A percentile compares a stretch with the other conserved stretches of the same genome.
Conservation (phyloP, 208 protist species). For the Angomonas ambiguus region DNA sequence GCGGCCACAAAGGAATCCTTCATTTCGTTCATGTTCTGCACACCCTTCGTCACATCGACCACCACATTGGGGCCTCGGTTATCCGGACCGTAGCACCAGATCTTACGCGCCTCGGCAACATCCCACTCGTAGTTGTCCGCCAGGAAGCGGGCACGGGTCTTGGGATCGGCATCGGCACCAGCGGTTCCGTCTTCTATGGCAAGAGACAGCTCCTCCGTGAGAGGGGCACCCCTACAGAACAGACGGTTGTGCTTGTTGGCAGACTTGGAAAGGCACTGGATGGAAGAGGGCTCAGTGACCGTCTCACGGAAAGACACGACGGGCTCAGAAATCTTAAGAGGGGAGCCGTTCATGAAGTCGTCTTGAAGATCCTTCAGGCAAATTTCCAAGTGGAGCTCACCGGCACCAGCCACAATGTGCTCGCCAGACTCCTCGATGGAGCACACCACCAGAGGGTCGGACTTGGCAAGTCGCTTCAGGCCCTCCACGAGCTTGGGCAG, state of each 20-base stretch:
- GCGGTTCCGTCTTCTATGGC: conserved; percentile 93
- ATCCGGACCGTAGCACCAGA: conserved; percentile 98
- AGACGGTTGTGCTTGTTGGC: conserved; percentile 99
- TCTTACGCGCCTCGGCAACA: conserved; percentile 92
- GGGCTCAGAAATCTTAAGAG: conserved; percentile 94
- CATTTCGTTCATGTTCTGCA: conserved; percentile 98
- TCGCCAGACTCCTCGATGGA: conserved; percentile 97
- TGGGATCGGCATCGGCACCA: conserved; percentile 87
- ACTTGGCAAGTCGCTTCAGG: conserved; percentile 97
- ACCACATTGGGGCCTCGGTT: conserved; percentile 95
- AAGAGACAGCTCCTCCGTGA: conserved; percentile 92
- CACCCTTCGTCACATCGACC: conserved; percentile 96
- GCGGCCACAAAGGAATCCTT: conserved; percentile 95
- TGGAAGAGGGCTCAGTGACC: conserved; percentile 91
- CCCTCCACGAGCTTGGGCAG: conserved; percentile 98
- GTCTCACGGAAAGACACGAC: conserved; percentile 99
- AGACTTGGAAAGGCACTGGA: conserved; percentile 86
- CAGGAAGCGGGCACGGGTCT: conserved; percentile 87
- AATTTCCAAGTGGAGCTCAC: conserved; percentile 99
- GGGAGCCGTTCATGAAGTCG: conserved; percentile 94
- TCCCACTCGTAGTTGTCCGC: conserved; percentile 92
- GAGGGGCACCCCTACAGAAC: conserved; percentile 91
- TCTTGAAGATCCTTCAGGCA: conserved; percentile 99
- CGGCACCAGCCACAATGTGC: conserved; percentile 99
- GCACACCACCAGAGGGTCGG: conserved; percentile 94